These are phyloP conservation scores for Endotrypanum monterogeii DNA, from an alignment of 208 protist species.

Conservation along the genomic window DNA sequence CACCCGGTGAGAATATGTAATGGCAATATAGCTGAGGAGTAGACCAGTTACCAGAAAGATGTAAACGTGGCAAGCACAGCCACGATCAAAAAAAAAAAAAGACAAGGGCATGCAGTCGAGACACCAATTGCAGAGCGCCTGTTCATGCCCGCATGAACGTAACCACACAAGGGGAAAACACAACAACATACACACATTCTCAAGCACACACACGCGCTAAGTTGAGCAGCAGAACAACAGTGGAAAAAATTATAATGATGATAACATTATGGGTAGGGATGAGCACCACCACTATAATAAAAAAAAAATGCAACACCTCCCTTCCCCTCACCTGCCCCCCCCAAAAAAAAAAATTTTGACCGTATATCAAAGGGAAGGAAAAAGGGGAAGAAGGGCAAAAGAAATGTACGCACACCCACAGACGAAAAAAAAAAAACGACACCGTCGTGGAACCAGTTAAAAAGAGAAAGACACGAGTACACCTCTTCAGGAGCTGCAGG, in stretches of 20 bases:
- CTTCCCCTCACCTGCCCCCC: too few species aligned
- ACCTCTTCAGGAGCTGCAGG: not conserved
- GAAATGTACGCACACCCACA: not conserved
- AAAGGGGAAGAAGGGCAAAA: not conserved
- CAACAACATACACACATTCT: not conserved
- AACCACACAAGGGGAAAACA: not conserved
- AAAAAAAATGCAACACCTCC: too few species aligned
- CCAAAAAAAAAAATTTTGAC: too few species aligned
- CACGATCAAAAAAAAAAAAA: too few species aligned
- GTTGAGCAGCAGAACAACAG: not conserved
- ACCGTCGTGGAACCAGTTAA: not conserved
- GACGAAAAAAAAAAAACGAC: not conserved
- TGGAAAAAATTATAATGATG: not conserved
- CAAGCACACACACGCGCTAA: not conserved
- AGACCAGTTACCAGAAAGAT: too few species aligned
- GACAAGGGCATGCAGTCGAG: too few species aligned
- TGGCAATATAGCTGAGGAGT: too few species aligned
- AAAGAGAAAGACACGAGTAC: not conserved
- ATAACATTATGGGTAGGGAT: not conserved
- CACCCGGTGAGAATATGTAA: too few species aligned
- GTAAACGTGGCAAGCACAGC: too few species aligned
- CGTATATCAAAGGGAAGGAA: not conserved
- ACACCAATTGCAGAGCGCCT: too few species aligned
- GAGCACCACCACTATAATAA: too few species aligned
- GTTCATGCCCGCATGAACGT: too few species aligned